Evolutionary conservation across 768 basidiomycete species (phyloP).

Genomic region (Boletus sensibilis): DNA sequence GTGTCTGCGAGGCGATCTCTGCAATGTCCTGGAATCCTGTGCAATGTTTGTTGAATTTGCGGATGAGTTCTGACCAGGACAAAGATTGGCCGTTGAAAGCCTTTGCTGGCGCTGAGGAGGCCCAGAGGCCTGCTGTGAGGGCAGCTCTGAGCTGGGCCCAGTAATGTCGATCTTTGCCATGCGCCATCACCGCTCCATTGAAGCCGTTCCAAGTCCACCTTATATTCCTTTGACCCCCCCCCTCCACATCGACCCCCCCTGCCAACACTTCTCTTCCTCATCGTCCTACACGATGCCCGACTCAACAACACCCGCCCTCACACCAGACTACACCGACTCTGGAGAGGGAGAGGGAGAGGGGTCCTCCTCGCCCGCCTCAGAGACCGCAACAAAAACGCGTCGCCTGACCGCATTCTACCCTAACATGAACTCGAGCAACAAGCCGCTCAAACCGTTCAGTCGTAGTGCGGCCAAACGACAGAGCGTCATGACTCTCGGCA

Average conservation of each 20-base stretch:
- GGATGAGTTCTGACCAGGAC: constrained; percentile 75
- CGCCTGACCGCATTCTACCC: constrained; percentile 80
- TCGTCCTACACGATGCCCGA: constrained; percentile 27
- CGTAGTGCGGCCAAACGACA: constrained; percentile 90
- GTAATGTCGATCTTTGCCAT: constrained; percentile 71
- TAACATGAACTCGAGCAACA: constrained; percentile 65
- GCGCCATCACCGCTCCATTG: constrained; percentile 34
- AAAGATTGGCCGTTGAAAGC: constrained; percentile 50
- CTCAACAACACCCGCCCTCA: constrained; percentile 53
- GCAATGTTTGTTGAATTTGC: constrained; percentile 88
- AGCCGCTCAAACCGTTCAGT: constrained; percentile 82
- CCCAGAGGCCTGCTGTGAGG: constrained; percentile 76
- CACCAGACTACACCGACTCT: constrained; percentile 61
- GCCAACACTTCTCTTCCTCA: constrained; percentile 11
- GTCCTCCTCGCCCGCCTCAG: constrained; percentile 28
- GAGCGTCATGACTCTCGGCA: constrained; percentile 92
- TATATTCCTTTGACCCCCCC: constrained; percentile 14
- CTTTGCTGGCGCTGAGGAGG: constrained; percentile 57
- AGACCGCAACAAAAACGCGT: constrained; percentile 47
- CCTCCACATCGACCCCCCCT: constrained; percentile 5
- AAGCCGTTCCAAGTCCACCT: background rate
- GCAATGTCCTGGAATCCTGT: constrained; percentile 56
- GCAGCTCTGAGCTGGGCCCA: constrained; percentile 71
- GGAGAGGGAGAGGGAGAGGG: constrained; percentile 41
- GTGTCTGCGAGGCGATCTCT: constrained; percentile 67